Conservation (phyloP, 129 eudicot species). For the Scalesia atractyloides region DNA sequence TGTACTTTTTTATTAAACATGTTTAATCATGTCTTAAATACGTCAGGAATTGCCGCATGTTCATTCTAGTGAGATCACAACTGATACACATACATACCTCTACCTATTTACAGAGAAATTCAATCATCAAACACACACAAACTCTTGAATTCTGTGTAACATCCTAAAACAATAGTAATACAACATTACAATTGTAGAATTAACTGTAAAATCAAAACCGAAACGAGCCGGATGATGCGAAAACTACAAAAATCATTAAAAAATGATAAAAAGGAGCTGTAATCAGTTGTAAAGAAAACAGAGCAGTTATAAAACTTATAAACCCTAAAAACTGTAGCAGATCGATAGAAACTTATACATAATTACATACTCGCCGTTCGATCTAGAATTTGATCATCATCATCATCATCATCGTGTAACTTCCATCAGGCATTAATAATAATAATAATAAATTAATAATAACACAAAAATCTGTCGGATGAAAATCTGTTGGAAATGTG, state of each 20-base stretch:
- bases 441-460: background rate
- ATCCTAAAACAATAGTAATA: constrained; percentile 22
- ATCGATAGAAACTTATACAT: background rate
- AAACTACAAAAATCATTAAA: constrained; percentile 16
- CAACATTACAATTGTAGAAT: too few species aligned
- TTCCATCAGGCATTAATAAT: too few species aligned
- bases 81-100: too few species aligned
- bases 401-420: constrained; percentile 5
- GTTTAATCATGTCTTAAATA: too few species aligned
- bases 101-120: too few species aligned
- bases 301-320: too few species aligned
- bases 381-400: constrained; percentile 29
- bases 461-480: too few species aligned
- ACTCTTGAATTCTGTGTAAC: background rate
- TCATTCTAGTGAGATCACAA: too few species aligned
- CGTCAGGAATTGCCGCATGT: too few species aligned
- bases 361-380: constrained; percentile 23
- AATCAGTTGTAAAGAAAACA: constrained; percentile 4
- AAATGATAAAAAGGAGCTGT: background rate
- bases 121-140: background rate
- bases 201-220: constrained; percentile 49
- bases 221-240: constrained; percentile 56
- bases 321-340: constrained; percentile 1
- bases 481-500: constrained; percentile 19
- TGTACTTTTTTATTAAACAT: too few species aligned